These are phyloP conservation scores for Dichotomocladium elegans DNA, from an alignment of 371 early-diverging fungal species.

Conservation along the genomic window DNA sequence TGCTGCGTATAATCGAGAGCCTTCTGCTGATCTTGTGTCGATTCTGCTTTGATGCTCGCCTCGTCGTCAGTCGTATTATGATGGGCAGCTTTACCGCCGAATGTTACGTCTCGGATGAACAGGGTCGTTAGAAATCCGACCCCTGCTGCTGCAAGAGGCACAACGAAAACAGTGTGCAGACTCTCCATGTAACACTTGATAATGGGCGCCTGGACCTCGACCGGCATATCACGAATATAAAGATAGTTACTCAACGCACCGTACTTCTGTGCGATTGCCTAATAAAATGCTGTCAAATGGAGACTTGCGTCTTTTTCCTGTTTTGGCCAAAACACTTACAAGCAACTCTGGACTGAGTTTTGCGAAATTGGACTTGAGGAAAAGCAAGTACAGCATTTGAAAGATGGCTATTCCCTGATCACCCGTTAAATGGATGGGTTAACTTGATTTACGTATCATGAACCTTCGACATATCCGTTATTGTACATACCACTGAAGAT, in stretches of 20 bases:
- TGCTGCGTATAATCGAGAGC: too few species aligned
- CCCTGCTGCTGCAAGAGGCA: neutral
- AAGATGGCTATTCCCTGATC: constrained; percentile 31
- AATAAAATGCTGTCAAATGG: neutral
- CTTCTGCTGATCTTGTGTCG: too few species aligned
- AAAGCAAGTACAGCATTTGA: constrained; percentile 16
- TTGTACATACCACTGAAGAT: constrained; percentile 17
- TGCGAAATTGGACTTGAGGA: constrained; percentile 14
- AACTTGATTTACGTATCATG: neutral
- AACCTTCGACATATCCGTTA: neutral
- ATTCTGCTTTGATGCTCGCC: too few species aligned
- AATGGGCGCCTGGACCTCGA: constrained; percentile 27
- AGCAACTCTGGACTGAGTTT: neutral
- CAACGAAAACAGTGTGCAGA: constrained; percentile 3
- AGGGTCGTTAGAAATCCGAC: constrained; percentile 5
- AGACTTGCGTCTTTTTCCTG: too few species aligned
- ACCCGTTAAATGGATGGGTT: neutral
- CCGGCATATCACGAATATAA: constrained; percentile 23
- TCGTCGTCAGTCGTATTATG: too few species aligned
- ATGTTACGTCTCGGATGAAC: neutral
- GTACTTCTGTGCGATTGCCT: constrained; percentile 18
- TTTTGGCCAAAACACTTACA: neutral
- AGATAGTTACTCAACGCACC: constrained; percentile 29
- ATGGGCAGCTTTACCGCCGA: neutral
- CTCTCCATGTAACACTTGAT: constrained; percentile 25